Conservation (phyloP, 257 asterid genomes). For the Solanum rostratum region DNA sequence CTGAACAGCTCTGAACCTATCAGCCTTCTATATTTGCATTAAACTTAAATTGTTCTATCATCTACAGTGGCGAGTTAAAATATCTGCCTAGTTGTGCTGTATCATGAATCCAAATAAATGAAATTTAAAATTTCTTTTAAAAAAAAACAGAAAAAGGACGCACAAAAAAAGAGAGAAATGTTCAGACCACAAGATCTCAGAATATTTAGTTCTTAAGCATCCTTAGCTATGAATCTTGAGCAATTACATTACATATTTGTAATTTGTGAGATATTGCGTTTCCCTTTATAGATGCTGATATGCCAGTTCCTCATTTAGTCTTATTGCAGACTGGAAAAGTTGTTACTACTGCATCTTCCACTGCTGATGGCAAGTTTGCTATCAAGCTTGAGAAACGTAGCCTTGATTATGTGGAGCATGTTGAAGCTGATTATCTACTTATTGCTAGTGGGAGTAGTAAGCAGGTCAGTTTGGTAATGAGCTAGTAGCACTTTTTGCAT, state of each 20-base stretch:
- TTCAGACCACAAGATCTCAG: not conserved
- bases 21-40: not conserved
- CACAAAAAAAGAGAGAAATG: not conserved
- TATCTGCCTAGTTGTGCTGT: not conserved
- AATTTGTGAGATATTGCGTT: not conserved
- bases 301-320: conserved; percentile 33
- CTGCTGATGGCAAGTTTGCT: conserved; percentile 41
- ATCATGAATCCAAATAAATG: not conserved
- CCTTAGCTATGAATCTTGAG: not conserved
- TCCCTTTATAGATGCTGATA: conserved; percentile 15
- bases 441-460: conserved; percentile 89
- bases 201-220: not conserved
- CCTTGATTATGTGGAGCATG: conserved; percentile 35
- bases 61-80: not conserved
- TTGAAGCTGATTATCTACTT: conserved; percentile 64
- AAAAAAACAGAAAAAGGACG: too few relatives aligned
- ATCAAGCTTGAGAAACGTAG: conserved; percentile 70
- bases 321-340: conserved; percentile 66
- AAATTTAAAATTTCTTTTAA: not conserved
- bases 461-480: conserved; percentile 37
- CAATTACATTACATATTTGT: not conserved
- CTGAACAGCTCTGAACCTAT: not conserved
- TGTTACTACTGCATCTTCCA: conserved; percentile 57
- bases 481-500: not conserved
- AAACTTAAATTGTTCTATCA: not conserved